These are phyloP conservation scores for Tylopilus orsonianus DNA, from an alignment of 1,284 basidiomycete species.

Conservation along the genomic window DNA sequence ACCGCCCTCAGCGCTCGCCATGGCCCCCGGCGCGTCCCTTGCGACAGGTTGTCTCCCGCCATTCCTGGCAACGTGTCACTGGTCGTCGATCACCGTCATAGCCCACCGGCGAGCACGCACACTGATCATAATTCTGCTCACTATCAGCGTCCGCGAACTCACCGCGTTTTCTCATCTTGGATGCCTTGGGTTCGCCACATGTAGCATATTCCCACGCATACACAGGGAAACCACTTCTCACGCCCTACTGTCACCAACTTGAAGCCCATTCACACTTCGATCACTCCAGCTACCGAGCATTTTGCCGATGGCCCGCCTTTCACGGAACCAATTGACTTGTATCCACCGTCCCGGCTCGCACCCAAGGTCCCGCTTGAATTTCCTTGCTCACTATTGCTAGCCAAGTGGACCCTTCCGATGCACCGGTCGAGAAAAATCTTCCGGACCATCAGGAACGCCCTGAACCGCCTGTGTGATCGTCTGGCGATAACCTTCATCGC, in stretches of 20 bases:
- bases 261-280: not conserved
- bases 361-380: not conserved
- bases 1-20: too few relatives aligned
- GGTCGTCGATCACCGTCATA: not conserved
- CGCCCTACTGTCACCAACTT: too few relatives aligned
- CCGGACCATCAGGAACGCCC: not conserved
- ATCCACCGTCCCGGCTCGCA: not conserved
- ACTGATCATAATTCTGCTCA: too few relatives aligned
- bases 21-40: too few relatives aligned
- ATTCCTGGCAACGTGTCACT: constrained; percentile 4
- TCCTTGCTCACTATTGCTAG: too few relatives aligned
- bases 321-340: not conserved
- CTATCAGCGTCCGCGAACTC: constrained; percentile 13
- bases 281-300: not conserved
- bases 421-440: not conserved
- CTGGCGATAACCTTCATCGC: not conserved
- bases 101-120: not conserved
- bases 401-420: not conserved
- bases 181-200: not conserved
- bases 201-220: too few relatives aligned
- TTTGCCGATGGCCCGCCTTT: not conserved
- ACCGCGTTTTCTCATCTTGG: constrained; percentile 6
- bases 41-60: not conserved
- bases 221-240: not conserved
- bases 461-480: not conserved